Base-by-base conservation (phyloP, 495 filamentous ascomycete species). In the Penicillium diatomitis region DNA sequence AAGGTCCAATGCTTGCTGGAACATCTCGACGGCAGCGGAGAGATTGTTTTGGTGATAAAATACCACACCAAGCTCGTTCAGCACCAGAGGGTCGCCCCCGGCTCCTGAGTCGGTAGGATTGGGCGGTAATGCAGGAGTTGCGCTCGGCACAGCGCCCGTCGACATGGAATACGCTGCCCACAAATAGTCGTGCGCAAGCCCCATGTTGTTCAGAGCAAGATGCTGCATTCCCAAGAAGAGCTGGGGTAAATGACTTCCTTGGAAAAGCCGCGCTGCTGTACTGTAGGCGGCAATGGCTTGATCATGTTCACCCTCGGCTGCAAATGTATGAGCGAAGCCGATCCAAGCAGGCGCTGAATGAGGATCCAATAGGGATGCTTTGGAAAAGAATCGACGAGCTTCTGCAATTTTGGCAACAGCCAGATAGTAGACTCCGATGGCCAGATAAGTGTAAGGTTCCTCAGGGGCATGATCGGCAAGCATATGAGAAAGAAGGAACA, bases 331-430 rank as follows among this genome's bases (percentile, higher is more conserved):
- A 27, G 92, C 92, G 67, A 99, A 99, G 6, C 92, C 92, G 51
- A 99, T 97, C 92, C 92, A 99, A 36, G 92, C 92, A 4, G 94
- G 88, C 4, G 92, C 94, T 56, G 95, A 97, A 69, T 97, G 92
- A 31, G 92, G 88, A 61, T 99, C 90, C 79, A 99, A 87, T 76
- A 96, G 85, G 53, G 84, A 90, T 8, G 92, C 86, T 73, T 99
- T 99, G 51, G 86, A 91, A 68, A 99, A 99, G 71, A 88, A 97
- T 9, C 90, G 83, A 1, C 92, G 83, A 4, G 92, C 89, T 66
- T 99, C 92, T 11, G 91, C 85, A 46, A 99, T 87, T 51, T 90
- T 92, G 35, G 81, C 78, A 34, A 87, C 96, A 4, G 82, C 76
- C 37, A 99, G 80, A 61, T 99, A 99, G 76, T 97, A 97, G 33